These are phyloP conservation scores for Bryoerythrophyllum caledonicum DNA, from an alignment of 225 moss, liverwort and hornwort species.

Conservation along the genomic window DNA sequence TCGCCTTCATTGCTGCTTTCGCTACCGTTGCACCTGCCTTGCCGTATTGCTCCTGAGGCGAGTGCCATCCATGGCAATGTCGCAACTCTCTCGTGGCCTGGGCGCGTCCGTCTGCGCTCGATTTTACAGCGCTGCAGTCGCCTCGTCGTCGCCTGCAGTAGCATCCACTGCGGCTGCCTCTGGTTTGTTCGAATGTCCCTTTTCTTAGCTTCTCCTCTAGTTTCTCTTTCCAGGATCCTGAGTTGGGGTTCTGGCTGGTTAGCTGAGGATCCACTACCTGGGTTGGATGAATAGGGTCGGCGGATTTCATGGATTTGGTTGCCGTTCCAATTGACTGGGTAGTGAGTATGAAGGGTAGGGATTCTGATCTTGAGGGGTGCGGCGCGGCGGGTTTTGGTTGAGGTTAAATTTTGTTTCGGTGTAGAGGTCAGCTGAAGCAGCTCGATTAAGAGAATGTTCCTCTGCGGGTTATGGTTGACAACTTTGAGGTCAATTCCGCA, in stretches of 20 bases:
- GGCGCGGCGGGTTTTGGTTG: not conserved
- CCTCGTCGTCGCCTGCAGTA: slow-evolving; percentile 25
- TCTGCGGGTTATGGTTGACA: not conserved
- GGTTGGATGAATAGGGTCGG: not conserved
- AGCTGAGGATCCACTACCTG: not conserved
- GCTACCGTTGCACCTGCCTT: not conserved
- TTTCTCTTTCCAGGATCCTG: not conserved
- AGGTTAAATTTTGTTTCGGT: not conserved
- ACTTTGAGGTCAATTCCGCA: not conserved
- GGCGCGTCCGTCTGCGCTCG: slow-evolving; percentile 31
- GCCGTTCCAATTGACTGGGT: not conserved
- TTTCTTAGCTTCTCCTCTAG: not conserved
- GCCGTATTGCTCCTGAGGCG: not conserved
- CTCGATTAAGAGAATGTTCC: too few relatives aligned
- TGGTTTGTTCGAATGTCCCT: not conserved
- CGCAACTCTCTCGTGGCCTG: slow-evolving; percentile 37
- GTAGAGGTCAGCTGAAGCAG: not conserved
- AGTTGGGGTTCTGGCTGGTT: not conserved
- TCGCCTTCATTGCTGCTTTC: not conserved
- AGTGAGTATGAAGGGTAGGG: not conserved
- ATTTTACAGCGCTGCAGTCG: slow-evolving; percentile 29
- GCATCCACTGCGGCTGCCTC: not conserved
- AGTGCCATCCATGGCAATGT: slow-evolving; percentile 23
- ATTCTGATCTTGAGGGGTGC: slow-evolving; percentile 1
- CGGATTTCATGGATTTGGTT: not conserved